A percentile compares a stretch with the other conserved stretches of the same genome.
Conservation (phyloP, 176 grass and related monocot species). For the Oryza brachyantha region DNA sequence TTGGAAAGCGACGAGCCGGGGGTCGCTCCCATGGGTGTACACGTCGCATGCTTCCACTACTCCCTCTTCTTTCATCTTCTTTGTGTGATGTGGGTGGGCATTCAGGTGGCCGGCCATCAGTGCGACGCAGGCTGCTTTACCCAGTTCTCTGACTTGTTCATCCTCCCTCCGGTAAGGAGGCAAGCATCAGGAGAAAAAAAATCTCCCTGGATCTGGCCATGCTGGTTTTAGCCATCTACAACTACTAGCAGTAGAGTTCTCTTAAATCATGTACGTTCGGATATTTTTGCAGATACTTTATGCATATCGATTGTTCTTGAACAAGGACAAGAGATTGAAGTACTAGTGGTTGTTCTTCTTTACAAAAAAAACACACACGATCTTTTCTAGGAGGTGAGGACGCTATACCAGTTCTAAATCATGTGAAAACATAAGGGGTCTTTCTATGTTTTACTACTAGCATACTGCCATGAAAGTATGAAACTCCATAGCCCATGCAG, state of each 20-base stretch:
- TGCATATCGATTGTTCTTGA: too few species aligned
- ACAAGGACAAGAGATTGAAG: background rate
- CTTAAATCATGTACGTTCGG: background rate
- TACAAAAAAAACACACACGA: too few species aligned
- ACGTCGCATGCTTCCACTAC: background rate
- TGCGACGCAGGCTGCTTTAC: background rate
- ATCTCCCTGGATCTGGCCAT: conserved; percentile 18
- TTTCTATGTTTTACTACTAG: background rate
- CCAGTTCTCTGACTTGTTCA: background rate
- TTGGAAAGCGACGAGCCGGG: background rate
- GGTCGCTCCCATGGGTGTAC: background rate
- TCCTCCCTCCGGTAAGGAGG: background rate
- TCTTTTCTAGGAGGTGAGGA: background rate
- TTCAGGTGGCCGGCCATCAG: background rate
- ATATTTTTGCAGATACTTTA: background rate
- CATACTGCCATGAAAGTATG: background rate
- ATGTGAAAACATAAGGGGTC: background rate
- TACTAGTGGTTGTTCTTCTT: too few species aligned
- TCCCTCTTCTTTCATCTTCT: background rate
- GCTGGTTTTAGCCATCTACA: too few species aligned
- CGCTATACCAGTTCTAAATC: background rate
- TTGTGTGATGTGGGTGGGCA: too few species aligned
- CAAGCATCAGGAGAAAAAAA: background rate
- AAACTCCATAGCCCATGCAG: background rate
- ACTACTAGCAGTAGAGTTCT: background rate